These are phyloP conservation scores for Rhodotorula graminis DNA, from an alignment of 768 basidiomycete genomes.

Conservation along the genomic window DNA sequence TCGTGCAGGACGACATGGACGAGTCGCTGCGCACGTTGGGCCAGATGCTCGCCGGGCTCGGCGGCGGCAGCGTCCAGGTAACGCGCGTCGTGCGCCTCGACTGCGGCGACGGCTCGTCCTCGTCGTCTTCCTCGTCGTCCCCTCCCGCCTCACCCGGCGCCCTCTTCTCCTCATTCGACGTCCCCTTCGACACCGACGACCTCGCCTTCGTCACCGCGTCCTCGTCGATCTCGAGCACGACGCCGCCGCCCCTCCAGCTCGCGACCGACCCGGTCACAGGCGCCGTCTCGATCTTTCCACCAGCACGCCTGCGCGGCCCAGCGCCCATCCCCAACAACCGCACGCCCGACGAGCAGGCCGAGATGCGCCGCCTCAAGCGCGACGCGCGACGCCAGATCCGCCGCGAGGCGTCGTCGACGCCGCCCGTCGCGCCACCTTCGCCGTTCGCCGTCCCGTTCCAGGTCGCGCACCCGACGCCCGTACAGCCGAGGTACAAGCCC, in stretches of 20 bases:
- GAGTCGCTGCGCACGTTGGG: slow-evolving; percentile 78
- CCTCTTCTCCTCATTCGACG: slow-evolving; percentile 17
- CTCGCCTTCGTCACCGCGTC: not conserved
- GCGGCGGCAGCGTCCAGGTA: slow-evolving; percentile 49
- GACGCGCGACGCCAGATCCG: slow-evolving; percentile 12
- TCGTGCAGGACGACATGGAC: slow-evolving; percentile 65
- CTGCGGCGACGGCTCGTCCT: not conserved
- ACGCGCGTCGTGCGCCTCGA: slow-evolving; percentile 25
- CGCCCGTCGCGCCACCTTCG: too few relatives aligned
- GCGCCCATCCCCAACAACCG: slow-evolving; percentile 20
- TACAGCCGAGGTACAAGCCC: not conserved
- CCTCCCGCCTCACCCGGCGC: not conserved
- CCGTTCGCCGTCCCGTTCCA: too few relatives aligned
- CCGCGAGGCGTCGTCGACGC: not conserved
- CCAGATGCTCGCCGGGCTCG: slow-evolving; percentile 90
- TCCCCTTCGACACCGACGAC: not conserved
- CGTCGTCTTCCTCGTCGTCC: not conserved
- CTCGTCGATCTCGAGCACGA: not conserved
- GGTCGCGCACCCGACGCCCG: too few relatives aligned
- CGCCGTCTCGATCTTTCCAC: not conserved
- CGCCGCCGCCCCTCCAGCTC: not conserved
- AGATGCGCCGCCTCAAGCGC: slow-evolving; percentile 30
- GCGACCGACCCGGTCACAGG: not conserved
- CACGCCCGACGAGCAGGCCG: slow-evolving; percentile 15
- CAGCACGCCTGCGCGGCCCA: not conserved